Conservation (phyloP, 768 basidiomycete genomes). For the Auriculariales sp. region DNA sequence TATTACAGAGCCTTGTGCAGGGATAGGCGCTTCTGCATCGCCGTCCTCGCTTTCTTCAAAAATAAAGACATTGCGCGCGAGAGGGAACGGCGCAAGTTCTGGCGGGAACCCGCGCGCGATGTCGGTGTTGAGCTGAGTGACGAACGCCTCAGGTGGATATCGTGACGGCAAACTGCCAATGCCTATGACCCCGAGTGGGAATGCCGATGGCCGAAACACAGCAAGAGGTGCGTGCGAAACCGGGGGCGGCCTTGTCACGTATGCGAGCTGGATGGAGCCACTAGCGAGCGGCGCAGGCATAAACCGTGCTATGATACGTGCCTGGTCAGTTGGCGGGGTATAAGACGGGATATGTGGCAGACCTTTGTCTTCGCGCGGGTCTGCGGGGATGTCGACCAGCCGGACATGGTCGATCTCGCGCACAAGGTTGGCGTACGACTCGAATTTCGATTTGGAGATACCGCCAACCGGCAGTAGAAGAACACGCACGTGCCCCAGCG, state of each 20-base stretch:
- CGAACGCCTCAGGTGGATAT: constrained; percentile 36
- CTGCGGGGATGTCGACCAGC: constrained; percentile 71
- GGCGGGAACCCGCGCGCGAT: constrained; percentile 54
- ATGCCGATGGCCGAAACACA: constrained; percentile 65
- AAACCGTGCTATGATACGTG: constrained; percentile 47
- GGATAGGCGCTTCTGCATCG: constrained; percentile 38
- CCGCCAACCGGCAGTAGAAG: constrained; percentile 77
- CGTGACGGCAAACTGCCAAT: constrained; percentile 53
- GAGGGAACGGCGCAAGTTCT: constrained; percentile 47
- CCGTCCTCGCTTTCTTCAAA: constrained; percentile 60
- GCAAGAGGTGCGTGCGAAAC: constrained; percentile 51
- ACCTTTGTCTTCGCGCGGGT: constrained; percentile 68
- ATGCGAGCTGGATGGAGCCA: constrained; percentile 74
- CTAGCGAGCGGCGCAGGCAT: constrained; percentile 61
- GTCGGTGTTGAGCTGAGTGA: constrained; percentile 50
- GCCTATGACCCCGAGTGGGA: constrained; percentile 80
- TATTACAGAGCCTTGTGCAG: constrained; percentile 42
- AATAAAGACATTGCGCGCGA: constrained; percentile 71
- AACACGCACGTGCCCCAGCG: constrained; percentile 73
- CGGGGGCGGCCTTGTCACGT: constrained; percentile 61
- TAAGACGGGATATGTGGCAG: constrained; percentile 11
- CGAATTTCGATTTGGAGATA: constrained; percentile 54
- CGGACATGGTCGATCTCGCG: constrained; percentile 57
- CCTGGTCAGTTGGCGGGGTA: neutral
- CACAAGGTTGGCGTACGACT: constrained; percentile 61